Conservation (phyloP, 2,329 filamentous ascomycete species). For the Aspergillus nomiae region DNA sequence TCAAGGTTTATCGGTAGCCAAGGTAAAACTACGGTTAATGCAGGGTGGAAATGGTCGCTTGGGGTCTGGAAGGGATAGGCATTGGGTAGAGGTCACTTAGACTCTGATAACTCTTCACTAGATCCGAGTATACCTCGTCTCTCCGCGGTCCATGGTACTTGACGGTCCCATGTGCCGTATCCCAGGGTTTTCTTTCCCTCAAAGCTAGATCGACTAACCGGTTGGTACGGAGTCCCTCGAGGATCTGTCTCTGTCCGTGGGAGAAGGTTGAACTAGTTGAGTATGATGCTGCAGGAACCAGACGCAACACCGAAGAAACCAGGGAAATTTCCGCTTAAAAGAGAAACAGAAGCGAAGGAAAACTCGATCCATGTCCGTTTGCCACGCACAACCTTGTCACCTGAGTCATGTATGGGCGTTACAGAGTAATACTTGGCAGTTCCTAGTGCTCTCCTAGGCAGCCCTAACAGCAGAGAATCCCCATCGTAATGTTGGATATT, state of each 20-base stretch:
- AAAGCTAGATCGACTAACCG: not conserved
- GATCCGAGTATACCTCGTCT: not conserved
- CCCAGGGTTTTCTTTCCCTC: not conserved
- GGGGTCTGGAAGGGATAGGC: too few species aligned
- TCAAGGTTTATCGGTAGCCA: not conserved
- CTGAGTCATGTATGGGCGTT: not conserved
- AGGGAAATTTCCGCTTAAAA: not conserved
- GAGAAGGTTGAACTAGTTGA: too few species aligned
- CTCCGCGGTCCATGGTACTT: not conserved
- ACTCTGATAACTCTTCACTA: too few species aligned
- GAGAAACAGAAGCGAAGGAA: not conserved
- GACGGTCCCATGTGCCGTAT: not conserved
- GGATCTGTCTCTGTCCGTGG: not conserved
- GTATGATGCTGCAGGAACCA: not conserved
- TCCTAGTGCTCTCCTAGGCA: not conserved
- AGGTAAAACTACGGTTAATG: too few species aligned
- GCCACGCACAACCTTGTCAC: not conserved
- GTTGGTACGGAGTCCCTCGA: not conserved
- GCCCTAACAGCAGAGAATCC: not conserved
- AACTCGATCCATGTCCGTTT: not conserved
- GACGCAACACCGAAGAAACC: not conserved
- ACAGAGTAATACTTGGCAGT: not conserved
- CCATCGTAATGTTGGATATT: not conserved
- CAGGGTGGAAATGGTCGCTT: too few species aligned
- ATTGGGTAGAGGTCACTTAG: too few species aligned